These are phyloP conservation scores for Aspergillus fumigatus DNA, from an alignment of 2,329 filamentous ascomycete genomes.

Conservation along the genomic window DNA sequence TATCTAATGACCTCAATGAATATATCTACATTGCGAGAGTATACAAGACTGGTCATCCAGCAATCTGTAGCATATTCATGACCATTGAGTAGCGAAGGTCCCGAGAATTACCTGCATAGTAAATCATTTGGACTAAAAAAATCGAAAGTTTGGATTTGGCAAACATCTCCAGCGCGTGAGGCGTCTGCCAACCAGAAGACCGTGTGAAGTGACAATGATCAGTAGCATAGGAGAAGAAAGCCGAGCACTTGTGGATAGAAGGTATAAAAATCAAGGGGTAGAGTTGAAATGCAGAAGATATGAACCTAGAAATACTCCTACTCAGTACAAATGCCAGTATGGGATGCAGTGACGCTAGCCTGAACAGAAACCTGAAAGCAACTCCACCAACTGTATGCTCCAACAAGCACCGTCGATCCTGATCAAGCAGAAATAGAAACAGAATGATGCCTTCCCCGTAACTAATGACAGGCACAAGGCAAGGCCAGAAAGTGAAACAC, in stretches of 20 bases:
- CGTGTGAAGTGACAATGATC: neutral
- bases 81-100: too few species aligned
- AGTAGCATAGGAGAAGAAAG: neutral
- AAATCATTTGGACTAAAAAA: neutral
- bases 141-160: too few species aligned
- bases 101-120: too few species aligned
- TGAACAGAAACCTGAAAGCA: conserved; percentile 1
- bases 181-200: neutral
- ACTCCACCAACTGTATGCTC: conserved; percentile 15
- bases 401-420: conserved; percentile 7
- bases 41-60: neutral
- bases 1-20: neutral
- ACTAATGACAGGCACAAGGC: neutral
- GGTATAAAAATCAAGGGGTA: neutral
- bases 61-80: neutral
- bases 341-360: neutral
- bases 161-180: neutral
- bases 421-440: conserved; percentile 6
- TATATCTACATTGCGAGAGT: neutral
- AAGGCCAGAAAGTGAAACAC: conserved; percentile 3
- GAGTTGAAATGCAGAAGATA: neutral
- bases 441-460: conserved; percentile 5
- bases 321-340: neutral
- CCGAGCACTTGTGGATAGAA: neutral
- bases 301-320: neutral